Evolutionary conservation across 1,139 yeast species (phyloP).

Genomic region (Candida sanyaensis): DNA sequence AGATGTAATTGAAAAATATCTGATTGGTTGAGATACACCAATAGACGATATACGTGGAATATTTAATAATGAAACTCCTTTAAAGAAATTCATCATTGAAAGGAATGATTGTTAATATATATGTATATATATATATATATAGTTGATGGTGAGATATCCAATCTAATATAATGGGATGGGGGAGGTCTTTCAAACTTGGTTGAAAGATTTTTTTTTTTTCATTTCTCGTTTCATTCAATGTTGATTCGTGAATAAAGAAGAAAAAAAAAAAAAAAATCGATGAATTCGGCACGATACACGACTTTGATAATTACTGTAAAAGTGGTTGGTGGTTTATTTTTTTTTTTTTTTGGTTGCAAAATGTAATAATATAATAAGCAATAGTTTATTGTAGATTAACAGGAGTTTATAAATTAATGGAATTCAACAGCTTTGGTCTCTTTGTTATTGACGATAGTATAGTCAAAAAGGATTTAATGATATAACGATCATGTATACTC

Average conservation of each 20-base stretch:
- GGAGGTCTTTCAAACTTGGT: not conserved
- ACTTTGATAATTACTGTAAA: not conserved
- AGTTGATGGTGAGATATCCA: not conserved
- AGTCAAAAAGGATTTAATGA: too few relatives aligned
- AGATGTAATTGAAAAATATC: conserved; percentile 3
- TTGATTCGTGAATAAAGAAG: not conserved
- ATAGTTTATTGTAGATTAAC: too few relatives aligned
- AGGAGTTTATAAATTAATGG: too few relatives aligned
- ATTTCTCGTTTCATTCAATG: not conserved
- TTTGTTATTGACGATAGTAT: too few relatives aligned
- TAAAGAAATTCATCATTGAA: conserved; percentile 4
- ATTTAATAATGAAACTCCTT: not conserved
- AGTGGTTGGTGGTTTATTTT: not conserved
- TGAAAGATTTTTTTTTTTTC: not conserved
- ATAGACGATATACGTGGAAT: conserved; percentile 1
- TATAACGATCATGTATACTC: too few relatives aligned
- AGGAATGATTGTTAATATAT: too few relatives aligned
- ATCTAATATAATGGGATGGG: not conserved
- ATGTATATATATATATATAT: not conserved
- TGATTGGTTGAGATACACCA: not conserved
- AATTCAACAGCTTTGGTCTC: too few relatives aligned
- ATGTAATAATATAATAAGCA: too few relatives aligned
- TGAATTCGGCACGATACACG: not conserved
- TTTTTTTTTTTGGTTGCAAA: conserved; percentile 1
- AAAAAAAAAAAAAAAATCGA: not conserved